These are phyloP conservation scores for Penicillium subrubescens DNA, from an alignment of 495 filamentous ascomycete genomes.

Conservation along the genomic window DNA sequence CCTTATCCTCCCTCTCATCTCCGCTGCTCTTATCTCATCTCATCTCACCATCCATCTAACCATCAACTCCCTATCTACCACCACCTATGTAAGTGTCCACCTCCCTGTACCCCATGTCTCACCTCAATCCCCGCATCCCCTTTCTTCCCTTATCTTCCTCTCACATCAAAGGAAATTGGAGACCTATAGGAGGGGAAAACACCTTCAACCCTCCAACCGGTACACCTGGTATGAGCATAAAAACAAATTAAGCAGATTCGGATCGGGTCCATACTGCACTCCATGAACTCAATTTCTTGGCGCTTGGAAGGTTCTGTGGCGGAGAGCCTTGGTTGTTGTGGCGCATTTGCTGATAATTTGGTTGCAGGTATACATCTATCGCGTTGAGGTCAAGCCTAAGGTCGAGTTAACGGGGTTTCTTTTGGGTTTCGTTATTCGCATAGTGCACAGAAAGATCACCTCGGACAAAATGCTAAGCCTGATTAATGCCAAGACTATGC, in stretches of 20 bases:
- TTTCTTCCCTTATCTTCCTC: not conserved
- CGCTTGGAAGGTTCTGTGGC: not conserved
- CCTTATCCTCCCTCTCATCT: not conserved
- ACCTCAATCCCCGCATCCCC: not conserved
- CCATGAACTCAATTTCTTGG: not conserved
- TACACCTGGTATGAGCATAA: not conserved
- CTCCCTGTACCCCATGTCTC: not conserved
- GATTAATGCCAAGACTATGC: too few species aligned
- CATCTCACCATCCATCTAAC: not conserved
- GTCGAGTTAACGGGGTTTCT: too few species aligned
- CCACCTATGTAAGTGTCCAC: not conserved
- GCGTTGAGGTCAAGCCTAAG: not conserved
- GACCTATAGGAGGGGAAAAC: not conserved
- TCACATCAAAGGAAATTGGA: not conserved
- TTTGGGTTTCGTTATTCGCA: too few species aligned
- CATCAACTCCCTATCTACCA: not conserved
- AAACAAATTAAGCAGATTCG: conserved; percentile 4
- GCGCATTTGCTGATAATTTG: not conserved
- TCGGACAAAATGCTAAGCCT: too few species aligned
- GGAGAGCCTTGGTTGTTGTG: not conserved
- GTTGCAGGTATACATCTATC: not conserved
- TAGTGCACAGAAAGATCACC: too few species aligned
- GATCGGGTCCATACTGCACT: not conserved
- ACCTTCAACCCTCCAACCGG: not conserved
- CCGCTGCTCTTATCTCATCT: too few species aligned